phyloP scores from a whole-genome alignment of 2,329 filamentous ascomycete species.

The Claviceps humidiphila region DNA sequence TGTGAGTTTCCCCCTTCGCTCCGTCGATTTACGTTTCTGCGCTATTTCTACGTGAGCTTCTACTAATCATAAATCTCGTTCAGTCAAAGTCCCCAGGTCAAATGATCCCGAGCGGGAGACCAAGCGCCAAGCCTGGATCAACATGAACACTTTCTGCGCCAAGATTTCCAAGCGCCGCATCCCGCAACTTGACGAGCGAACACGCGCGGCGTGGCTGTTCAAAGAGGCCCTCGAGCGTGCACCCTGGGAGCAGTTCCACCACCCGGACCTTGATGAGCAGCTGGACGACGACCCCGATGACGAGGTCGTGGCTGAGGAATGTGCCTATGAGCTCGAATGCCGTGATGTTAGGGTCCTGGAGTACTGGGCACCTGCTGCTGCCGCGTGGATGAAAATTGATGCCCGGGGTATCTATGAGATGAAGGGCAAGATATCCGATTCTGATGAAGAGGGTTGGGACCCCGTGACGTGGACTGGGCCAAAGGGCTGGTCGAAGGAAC shows the following conservation, averaged over 20 bases:
- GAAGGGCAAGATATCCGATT: not conserved
- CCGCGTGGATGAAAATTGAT: not conserved
- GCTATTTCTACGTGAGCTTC: not conserved
- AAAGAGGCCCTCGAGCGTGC: constrained; percentile 1
- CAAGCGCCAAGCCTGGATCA: constrained; percentile 2
- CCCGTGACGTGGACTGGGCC: not conserved
- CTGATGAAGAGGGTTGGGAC: not conserved
- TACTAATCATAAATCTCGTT: not conserved
- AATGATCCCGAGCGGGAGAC: not conserved
- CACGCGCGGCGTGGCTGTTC: not conserved
- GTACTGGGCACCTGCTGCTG: constrained; percentile 3
- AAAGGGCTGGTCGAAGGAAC: not conserved
- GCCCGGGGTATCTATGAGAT: constrained; percentile 1
- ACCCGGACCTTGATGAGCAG: constrained; percentile 1
- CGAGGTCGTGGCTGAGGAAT: not conserved
- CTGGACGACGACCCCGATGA: constrained; percentile 1
- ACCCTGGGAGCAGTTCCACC: constrained; percentile 2
- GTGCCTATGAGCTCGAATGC: constrained; percentile 3
- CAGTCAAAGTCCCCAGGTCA: not conserved
- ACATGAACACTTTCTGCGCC: constrained; percentile 1
- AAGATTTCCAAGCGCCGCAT: constrained; percentile 1
- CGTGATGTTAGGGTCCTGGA: constrained; percentile 1
- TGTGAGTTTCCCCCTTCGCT: not conserved
- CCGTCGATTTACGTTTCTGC: not conserved
- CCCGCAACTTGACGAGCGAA: not conserved